Evolutionary conservation across 352 stramenopile species (phyloP).

Genomic region (Phytopythium kandeliae): DNA sequence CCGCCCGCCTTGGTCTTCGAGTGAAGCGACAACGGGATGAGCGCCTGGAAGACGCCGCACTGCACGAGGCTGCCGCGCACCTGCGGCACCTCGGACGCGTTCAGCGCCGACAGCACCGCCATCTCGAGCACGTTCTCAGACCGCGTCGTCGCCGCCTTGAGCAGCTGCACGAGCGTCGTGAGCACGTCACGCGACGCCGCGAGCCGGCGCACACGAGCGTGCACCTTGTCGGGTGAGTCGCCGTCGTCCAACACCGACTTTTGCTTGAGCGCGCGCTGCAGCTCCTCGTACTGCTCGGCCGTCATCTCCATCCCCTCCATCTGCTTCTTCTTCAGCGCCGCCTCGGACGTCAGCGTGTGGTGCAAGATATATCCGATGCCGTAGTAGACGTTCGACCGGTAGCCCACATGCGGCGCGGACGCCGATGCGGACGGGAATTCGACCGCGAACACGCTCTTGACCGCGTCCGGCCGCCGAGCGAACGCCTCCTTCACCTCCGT

Average conservation of each 20-base stretch:
- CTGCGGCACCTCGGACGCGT: conserved; percentile 54
- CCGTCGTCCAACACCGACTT: conserved; percentile 93
- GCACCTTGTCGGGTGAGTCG: conserved; percentile 74
- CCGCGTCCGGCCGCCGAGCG: conserved; percentile 40
- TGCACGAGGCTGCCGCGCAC: conserved; percentile 76
- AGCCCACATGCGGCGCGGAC: conserved; percentile 32
- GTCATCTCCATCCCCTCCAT: conserved; percentile 97
- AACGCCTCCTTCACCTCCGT: conserved; percentile 79
- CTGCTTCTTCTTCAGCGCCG: conserved; percentile 93
- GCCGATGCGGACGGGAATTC: conserved; percentile 41
- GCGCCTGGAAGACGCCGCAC: conserved; percentile 65
- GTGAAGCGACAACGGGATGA: conserved; percentile 61
- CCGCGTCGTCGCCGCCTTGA: conserved; percentile 71
- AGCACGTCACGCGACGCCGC: conserved; percentile 46
- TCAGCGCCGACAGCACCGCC: conserved; percentile 59
- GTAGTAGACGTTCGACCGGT: conserved; percentile 88
- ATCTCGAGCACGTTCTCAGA: conserved; percentile 77
- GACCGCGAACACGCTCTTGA: conserved; percentile 66
- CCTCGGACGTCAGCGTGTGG: conserved; percentile 90
- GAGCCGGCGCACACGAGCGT: conserved; percentile 48
- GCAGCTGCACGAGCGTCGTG: conserved; percentile 70
- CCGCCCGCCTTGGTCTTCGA: conserved; percentile 12
- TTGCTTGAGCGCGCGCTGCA: conserved; percentile 92
- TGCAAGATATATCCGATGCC: conserved; percentile 94
- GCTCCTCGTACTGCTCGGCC: conserved; percentile 96